Percentiles rank a stretch among this genome's conserved stretches.
phyloP scores from a whole-genome alignment of 371 early-diverging fungal genomes.

The Apophysomyces trapeziformis region DNA sequence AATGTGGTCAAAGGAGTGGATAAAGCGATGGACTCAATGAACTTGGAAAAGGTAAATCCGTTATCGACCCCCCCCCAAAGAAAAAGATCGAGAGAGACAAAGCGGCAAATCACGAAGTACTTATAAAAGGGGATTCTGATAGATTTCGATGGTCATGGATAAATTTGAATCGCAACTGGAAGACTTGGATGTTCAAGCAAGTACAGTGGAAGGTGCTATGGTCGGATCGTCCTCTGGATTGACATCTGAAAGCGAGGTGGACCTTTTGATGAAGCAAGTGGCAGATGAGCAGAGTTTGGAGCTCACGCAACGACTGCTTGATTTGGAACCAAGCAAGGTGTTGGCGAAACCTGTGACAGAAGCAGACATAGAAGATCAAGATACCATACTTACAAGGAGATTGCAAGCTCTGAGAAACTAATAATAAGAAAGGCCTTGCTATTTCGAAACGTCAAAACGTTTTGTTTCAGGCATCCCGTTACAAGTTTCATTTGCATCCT shows the following conservation, averaged over 20 bases:
- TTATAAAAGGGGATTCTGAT: background rate
- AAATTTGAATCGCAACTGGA: conserved; percentile 94
- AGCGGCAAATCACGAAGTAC: background rate
- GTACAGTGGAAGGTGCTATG: conserved; percentile 92
- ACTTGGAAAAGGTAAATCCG: conserved; percentile 79
- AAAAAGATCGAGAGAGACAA: background rate
- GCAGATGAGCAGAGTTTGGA: conserved; percentile 95
- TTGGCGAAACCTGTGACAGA: conserved; percentile 28
- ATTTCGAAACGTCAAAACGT: no score
- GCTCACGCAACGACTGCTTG: conserved; percentile 65
- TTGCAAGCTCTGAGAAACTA: conserved; percentile 42
- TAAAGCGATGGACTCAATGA: conserved; percentile 91
- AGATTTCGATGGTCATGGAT: conserved; percentile 94
- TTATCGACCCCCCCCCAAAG: background rate
- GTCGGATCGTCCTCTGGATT: conserved; percentile 81
- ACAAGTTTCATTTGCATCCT: no score
- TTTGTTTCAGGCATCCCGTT: no score
- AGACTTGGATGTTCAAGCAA: conserved; percentile 92
- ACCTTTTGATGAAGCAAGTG: conserved; percentile 89
- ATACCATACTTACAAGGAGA: conserved; percentile 37
- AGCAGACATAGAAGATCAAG: conserved; percentile 28
- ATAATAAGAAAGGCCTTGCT: background rate
- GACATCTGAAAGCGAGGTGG: conserved; percentile 90
- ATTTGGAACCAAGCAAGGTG: conserved; percentile 52
- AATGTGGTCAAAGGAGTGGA: conserved; percentile 92